Evolutionary conservation across 805 yeast genomes (phyloP).

Genomic region (Wickerhamiella azymoides): DNA sequence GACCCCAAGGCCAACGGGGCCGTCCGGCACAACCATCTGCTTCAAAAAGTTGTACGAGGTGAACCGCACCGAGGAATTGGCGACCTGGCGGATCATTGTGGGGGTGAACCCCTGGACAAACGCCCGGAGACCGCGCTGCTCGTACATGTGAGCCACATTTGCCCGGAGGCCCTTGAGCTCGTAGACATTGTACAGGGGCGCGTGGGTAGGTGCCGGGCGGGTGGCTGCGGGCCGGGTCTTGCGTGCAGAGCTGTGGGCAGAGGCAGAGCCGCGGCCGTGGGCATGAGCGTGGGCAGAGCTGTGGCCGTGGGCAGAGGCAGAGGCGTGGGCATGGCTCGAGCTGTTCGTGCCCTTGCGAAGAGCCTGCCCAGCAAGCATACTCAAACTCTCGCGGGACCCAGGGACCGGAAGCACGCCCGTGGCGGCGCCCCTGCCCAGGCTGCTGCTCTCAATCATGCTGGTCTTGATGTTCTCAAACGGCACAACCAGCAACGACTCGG

Average conservation of each 20-base stretch:
- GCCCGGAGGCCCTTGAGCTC: conserved; percentile 16
- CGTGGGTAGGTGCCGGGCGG: neutral
- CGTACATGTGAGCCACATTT: conserved; percentile 43
- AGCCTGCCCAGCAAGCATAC: neutral
- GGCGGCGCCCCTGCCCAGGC: conserved; percentile 18
- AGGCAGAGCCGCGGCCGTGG: neutral
- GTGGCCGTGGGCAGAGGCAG: neutral
- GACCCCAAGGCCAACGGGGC: conserved; percentile 18
- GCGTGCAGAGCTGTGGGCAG: neutral
- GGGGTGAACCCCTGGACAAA: conserved; percentile 72
- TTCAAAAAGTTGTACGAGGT: conserved; percentile 68
- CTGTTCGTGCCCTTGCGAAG: neutral
- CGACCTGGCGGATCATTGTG: conserved; percentile 68
- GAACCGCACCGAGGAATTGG: conserved; percentile 70
- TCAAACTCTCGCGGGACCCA: conserved; percentile 11
- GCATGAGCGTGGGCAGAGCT: no score
- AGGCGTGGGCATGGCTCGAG: neutral
- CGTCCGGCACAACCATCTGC: conserved; percentile 33
- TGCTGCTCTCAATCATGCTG: conserved; percentile 47
- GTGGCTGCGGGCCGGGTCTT: neutral
- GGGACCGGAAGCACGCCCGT: conserved; percentile 25
- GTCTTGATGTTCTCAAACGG: conserved; percentile 81
- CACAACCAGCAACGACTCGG: conserved; percentile 61
- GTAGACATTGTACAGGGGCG: conserved; percentile 21
- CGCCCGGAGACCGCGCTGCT: conserved; percentile 58